Percentiles rank a stretch among this genome's conserved stretches.
Conservation (phyloP, 345 rosid species). For the Rhizophora apiculata region DNA sequence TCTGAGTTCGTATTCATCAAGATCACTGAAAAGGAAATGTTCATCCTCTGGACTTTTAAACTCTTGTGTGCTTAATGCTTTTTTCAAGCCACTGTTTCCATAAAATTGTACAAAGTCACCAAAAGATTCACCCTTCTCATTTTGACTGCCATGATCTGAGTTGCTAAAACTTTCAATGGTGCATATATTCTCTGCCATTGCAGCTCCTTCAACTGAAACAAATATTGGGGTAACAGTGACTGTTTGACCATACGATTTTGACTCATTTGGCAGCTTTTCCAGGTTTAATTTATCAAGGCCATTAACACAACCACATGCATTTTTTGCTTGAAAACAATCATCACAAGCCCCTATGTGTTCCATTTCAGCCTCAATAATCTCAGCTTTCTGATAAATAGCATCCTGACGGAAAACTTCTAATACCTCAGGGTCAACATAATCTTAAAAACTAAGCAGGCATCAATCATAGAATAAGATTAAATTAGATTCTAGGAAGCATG, state of each 20-base stretch:
- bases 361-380: constrained; percentile 16
- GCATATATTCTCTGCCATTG: constrained; percentile 20
- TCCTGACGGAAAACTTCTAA: constrained; percentile 39
- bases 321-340: constrained; percentile 20
- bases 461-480: constrained; percentile 7
- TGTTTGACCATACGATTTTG: constrained; percentile 24
- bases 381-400: constrained; percentile 22
- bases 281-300: constrained; percentile 18
- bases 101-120: constrained; percentile 23
- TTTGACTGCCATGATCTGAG: constrained; percentile 23
- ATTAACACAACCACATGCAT: constrained; percentile 12
- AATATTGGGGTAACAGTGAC: constrained; percentile 21
- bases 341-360: not conserved
- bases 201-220: constrained; percentile 31
- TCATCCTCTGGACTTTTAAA: constrained; percentile 60
- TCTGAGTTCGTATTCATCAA: constrained; percentile 39
- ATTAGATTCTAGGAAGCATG: not conserved
- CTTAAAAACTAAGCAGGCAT: constrained; percentile 3
- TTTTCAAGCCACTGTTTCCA: constrained; percentile 27
- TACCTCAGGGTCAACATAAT: constrained; percentile 26
- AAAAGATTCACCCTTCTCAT: constrained; percentile 23
- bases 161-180: constrained; percentile 25
- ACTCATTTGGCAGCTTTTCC: constrained; percentile 12
- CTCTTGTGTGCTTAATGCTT: constrained; percentile 25
- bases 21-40: constrained; percentile 67